These are phyloP conservation scores for Fusarium sp. DNA, from an alignment of 2,329 filamentous ascomycete species.

Conservation along the genomic window DNA sequence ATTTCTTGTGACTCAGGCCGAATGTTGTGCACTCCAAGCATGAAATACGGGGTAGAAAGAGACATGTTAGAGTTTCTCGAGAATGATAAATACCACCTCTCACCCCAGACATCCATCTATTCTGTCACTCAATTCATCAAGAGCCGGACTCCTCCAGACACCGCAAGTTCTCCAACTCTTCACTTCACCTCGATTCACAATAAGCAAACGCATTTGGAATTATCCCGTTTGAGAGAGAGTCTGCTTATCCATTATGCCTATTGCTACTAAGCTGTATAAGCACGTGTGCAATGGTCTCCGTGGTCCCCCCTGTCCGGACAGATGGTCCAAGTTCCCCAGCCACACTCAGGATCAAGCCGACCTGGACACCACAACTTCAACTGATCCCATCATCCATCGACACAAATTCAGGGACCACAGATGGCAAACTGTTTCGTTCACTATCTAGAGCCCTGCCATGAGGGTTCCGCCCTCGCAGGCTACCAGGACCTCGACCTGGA, in stretches of 20 bases:
- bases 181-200: not conserved
- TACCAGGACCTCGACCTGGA: slow-evolving; percentile 26
- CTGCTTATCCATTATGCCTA: not conserved
- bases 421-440: slow-evolving; percentile 16
- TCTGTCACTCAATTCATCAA: not conserved
- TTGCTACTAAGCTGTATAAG: slow-evolving; percentile 7
- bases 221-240: too few relatives aligned
- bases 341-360: not conserved
- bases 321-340: slow-evolving; percentile 16
- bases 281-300: not conserved
- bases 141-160: not conserved
- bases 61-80: not conserved
- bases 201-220: not conserved
- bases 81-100: not conserved
- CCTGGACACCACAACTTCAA: not conserved
- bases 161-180: not conserved
- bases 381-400: slow-evolving; percentile 14
- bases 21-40: not conserved
- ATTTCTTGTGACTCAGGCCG: not conserved
- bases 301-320: not conserved
- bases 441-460: slow-evolving; percentile 20
- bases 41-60: not conserved
- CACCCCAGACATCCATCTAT: not conserved
- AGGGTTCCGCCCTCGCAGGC: not conserved
- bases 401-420: not conserved